These are phyloP conservation scores for Rhipidocladum racemiflorum DNA, from an alignment of 176 grass and related monocot species.

Conservation along the genomic window DNA sequence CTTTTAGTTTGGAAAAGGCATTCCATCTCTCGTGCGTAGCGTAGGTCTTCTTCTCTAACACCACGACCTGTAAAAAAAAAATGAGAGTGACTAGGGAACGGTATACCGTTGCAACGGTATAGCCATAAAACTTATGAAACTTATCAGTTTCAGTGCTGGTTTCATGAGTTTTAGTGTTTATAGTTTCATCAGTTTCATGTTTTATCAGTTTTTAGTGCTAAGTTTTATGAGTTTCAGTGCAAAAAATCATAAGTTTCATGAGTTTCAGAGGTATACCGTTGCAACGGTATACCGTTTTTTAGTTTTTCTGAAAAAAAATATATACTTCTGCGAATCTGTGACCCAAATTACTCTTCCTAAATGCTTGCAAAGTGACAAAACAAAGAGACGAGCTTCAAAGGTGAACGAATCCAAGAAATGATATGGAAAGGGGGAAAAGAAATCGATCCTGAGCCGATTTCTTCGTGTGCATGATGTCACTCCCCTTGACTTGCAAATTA, in stretches of 20 bases:
- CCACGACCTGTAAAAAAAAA: not conserved
- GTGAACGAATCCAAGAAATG: not conserved
- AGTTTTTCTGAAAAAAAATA: too few species aligned
- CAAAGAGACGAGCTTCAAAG: not conserved
- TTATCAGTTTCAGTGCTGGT: too few species aligned
- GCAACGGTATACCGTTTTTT: too few species aligned
- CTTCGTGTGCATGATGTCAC: not conserved
- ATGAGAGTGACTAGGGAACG: too few species aligned
- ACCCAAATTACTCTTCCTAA: not conserved
- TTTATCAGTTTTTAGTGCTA: too few species aligned
- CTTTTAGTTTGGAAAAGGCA: constrained; percentile 34
- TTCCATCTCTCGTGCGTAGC: not conserved
- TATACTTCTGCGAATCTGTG: not conserved
- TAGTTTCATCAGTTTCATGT: too few species aligned
- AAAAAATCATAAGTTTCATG: too few species aligned
- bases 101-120: too few species aligned
- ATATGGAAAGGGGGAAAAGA: not conserved
- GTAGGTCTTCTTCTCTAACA: constrained; percentile 1
- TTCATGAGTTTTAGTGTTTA: too few species aligned
- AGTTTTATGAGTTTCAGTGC: too few species aligned
- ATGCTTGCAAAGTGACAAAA: not conserved
- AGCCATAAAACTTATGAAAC: too few species aligned
- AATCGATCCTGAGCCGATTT: not conserved
- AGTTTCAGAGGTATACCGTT: too few species aligned
- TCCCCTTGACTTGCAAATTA: not conserved